Percentiles rank a stretch among this genome's conserved stretches.
Evolutionary conservation across 2,329 filamentous ascomycete species (phyloP).

Genomic region (Pseudomassariella vexata): DNA sequence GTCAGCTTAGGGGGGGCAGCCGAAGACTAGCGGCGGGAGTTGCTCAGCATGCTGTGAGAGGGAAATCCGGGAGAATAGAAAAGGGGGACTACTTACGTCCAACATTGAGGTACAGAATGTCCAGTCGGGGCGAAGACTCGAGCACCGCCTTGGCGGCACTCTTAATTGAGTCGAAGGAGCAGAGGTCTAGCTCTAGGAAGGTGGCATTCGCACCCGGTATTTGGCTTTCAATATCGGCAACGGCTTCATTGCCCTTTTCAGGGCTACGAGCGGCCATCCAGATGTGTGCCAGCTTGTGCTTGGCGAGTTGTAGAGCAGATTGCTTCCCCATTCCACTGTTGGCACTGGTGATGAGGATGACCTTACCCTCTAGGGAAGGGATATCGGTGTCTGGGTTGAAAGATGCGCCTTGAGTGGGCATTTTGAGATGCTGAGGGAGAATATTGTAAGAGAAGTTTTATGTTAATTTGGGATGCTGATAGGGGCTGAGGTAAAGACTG

Average conservation of each 20-base stretch:
- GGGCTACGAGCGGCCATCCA: not conserved
- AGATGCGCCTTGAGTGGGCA: too few species aligned
- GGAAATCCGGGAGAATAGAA: too few species aligned
- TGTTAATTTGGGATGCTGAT: too few species aligned
- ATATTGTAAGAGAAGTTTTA: too few species aligned
- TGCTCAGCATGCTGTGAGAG: too few species aligned
- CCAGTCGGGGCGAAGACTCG: conserved; percentile 21
- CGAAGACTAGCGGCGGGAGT: too few species aligned
- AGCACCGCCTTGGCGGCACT: conserved; percentile 22
- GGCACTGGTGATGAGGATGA: too few species aligned
- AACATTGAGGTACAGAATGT: conserved; percentile 36
- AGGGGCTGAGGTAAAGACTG: too few species aligned
- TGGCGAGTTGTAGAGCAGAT: not conserved
- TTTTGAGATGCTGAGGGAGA: too few species aligned
- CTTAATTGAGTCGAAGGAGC: conserved; percentile 25
- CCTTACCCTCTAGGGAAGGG: conserved; percentile 26
- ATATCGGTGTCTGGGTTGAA: conserved; percentile 23
- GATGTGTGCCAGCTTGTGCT: not conserved
- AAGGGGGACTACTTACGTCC: conserved; percentile 30
- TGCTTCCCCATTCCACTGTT: not conserved
- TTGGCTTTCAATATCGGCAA: not conserved
- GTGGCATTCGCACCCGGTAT: not conserved
- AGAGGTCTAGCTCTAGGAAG: conserved; percentile 28
- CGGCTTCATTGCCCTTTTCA: not conserved
- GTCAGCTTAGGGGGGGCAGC: too few species aligned